These are phyloP conservation scores for Globisporangium perplexum DNA, from an alignment of 352 stramenopile species.

Conservation along the genomic window DNA sequence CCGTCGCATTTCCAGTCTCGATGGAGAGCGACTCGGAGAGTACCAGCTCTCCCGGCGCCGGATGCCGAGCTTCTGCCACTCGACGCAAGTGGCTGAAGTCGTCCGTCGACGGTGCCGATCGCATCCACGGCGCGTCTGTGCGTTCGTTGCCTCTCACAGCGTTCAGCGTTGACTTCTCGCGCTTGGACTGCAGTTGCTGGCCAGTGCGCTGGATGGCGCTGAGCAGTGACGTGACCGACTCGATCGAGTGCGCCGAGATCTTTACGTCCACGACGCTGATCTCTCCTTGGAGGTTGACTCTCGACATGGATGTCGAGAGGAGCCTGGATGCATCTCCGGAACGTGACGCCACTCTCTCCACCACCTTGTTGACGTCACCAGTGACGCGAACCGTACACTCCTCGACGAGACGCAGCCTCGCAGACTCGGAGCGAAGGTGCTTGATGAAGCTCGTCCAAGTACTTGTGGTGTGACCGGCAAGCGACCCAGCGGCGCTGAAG, in stretches of 20 bases:
- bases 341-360: slow-evolving; percentile 20
- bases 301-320: slow-evolving; percentile 22
- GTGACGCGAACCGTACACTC: slow-evolving; percentile 52
- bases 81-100: slow-evolving; percentile 58
- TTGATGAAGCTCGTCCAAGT: slow-evolving; percentile 46
- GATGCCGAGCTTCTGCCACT: slow-evolving; percentile 39
- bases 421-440: slow-evolving; percentile 31
- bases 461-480: slow-evolving; percentile 33
- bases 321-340: slow-evolving; percentile 4
- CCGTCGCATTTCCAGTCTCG: slow-evolving; percentile 36
- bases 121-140: background rate
- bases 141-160: background rate
- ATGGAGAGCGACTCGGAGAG: slow-evolving; percentile 60
- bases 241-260: slow-evolving; percentile 40
- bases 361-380: slow-evolving; percentile 31
- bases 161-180: background rate
- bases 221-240: slow-evolving; percentile 24
- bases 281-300: slow-evolving; percentile 32
- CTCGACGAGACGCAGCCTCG: slow-evolving; percentile 41
- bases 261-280: slow-evolving; percentile 38
- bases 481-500: slow-evolving; percentile 23
- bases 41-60: slow-evolving; percentile 55
- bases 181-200: background rate
- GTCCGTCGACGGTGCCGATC: slow-evolving; percentile 19
- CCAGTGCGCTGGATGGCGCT: slow-evolving; percentile 1